phyloP scores from a whole-genome alignment of 768 basidiomycete genomes.

The Dentipellis sp. region DNA sequence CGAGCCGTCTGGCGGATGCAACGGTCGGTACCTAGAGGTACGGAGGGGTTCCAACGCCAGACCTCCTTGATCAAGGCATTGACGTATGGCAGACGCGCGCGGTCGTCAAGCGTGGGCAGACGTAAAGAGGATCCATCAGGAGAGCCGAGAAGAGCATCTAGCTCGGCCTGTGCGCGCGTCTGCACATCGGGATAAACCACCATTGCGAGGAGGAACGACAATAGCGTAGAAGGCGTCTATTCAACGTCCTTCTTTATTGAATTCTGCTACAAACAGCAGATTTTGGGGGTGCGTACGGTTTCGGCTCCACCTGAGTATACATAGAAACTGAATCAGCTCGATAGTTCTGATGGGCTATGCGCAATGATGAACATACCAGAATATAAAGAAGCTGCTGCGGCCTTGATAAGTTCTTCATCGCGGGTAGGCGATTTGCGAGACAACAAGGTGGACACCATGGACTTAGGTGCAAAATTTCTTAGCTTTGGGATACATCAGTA shows the following conservation, averaged over 20 bases:
- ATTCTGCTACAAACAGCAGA: too few relatives aligned
- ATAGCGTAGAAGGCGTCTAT: constrained; percentile 45
- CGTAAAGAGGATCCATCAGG: constrained; percentile 26
- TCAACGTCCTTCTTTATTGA: neutral
- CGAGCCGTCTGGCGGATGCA: too few relatives aligned
- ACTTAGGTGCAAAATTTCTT: neutral
- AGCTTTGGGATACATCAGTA: neutral
- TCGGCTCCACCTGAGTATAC: too few relatives aligned
- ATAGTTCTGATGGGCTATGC: too few relatives aligned
- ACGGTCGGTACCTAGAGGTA: constrained; percentile 44
- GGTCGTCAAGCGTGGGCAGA: constrained; percentile 51
- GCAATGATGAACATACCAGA: constrained; percentile 2
- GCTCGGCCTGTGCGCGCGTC: constrained; percentile 46
- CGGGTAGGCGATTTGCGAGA: neutral
- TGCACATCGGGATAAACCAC: constrained; percentile 48
- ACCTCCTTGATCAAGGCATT: constrained; percentile 50
- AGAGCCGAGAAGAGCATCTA: constrained; percentile 48
- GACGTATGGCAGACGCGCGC: constrained; percentile 46
- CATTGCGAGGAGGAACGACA: constrained; percentile 63
- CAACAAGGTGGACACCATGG: neutral
- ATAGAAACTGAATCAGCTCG: too few relatives aligned
- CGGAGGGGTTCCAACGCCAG: constrained; percentile 48
- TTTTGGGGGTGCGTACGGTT: too few relatives aligned
- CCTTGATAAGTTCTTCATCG: neutral
- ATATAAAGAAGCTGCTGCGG: constrained; percentile 1